Base-by-base conservation (phyloP, 1,139 yeast species). In the Blastobotrys petasosporus region DNA sequence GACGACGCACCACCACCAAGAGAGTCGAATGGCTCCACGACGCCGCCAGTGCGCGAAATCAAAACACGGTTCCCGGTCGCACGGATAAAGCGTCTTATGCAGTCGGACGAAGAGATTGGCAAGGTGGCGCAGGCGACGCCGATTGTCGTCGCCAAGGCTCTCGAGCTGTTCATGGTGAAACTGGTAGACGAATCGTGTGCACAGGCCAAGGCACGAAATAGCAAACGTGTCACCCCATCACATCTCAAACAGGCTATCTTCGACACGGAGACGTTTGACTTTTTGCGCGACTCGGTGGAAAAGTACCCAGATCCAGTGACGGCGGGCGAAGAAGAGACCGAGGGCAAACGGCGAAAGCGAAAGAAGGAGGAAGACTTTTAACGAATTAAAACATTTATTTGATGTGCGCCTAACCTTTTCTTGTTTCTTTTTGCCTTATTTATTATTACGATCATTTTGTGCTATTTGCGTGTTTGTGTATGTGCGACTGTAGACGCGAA, bases 101-200 rank as follows among this genome's bases (percentile, higher is more conserved):
- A 92, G 63, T 83, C 95, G 43, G 99, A 92, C 65, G 98, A 92
- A 57, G 99, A 92, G 56, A 90, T 92, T 42, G 99, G 99, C 36
- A 92, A 92, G 65, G 98, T 94, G 12, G 97, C 98, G 8, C 97
- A 90, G 63, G 97, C 97, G 3, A 92, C 98, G 2, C 99, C 99
- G 0, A 84, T 92, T 20, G 90, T 90, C 29, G 96, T 92, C 10
- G 97, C 98, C 8, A 76, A 96, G 53, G 96, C 97, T 0, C 73
- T 92, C 46, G 98, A 92, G 67, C 77, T 87, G 51, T 92, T 92
- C 63, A 80, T 92, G 77, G 88, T 95, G 46, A 79, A 92, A 49
- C 73, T 94, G 51, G 95, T 92, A 44, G 92, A 85, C 58, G 90
- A 85, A 43, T 77, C 95, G 13, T 81, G 87, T 44, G 74, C 77